Evolutionary conservation across 495 filamentous ascomycete species (phyloP).

Genomic region (Friedmanniomyces simplex): DNA sequence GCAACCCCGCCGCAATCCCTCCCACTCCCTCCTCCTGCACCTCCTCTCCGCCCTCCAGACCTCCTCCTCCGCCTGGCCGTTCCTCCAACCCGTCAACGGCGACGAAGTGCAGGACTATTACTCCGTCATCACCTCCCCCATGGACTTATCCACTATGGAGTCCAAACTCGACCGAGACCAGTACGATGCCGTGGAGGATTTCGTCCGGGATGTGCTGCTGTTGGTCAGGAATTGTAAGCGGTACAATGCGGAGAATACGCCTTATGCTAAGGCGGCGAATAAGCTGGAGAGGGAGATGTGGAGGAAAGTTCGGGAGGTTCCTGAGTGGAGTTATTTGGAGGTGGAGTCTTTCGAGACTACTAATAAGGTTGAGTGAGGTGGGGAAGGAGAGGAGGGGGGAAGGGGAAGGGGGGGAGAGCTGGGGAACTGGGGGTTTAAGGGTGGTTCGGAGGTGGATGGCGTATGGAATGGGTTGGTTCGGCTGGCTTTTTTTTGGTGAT

Average conservation of each 20-base stretch:
- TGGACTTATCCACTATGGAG: slow-evolving; percentile 96
- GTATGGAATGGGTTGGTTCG: too few species aligned
- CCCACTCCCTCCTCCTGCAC: slow-evolving; percentile 86
- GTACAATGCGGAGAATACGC: slow-evolving; percentile 92
- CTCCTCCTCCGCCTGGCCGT: slow-evolving; percentile 84
- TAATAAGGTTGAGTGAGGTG: too few species aligned
- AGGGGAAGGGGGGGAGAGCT: too few species aligned
- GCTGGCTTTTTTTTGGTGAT: too few species aligned
- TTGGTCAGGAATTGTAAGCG: slow-evolving; percentile 91
- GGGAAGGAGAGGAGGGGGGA: too few species aligned
- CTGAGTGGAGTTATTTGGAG: slow-evolving; percentile 59
- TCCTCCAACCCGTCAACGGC: slow-evolving; percentile 83
- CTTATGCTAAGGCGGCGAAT: slow-evolving; percentile 91
- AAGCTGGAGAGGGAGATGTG: slow-evolving; percentile 97
- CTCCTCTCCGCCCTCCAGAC: slow-evolving; percentile 94
- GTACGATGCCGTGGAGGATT: slow-evolving; percentile 85
- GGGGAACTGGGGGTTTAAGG: too few species aligned
- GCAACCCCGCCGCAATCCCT: slow-evolving; percentile 93
- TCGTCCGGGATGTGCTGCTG: slow-evolving; percentile 79
- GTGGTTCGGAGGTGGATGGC: too few species aligned
- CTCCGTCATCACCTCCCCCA: slow-evolving; percentile 94
- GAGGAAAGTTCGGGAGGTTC: slow-evolving; percentile 80
- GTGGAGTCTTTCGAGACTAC: slow-evolving; percentile 14
- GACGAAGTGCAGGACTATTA: slow-evolving; percentile 97
- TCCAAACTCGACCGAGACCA: slow-evolving; percentile 86